Evolutionary conservation across 2,329 filamentous ascomycete species (phyloP), one percentile per base, ranked within the genome.

Genomic region (Chrysoporthe deuterocubensis): DNA sequence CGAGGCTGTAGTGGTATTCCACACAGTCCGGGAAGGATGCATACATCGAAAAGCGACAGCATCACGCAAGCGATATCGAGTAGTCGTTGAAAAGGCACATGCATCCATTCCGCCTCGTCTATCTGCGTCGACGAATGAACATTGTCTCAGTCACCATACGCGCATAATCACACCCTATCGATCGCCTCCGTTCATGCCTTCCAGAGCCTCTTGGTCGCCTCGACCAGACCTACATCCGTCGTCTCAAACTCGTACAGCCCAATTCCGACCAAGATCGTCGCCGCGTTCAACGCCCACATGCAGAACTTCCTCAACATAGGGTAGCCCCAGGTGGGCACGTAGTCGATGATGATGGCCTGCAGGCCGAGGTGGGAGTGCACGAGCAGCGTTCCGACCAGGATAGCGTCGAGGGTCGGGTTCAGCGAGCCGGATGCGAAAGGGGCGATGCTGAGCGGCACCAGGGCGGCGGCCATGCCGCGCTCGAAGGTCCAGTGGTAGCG

Each of bases 401-500:
- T 81, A 71, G 94, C 94, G 79, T 99, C 96, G 76, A 91, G 87
- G 71, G 91, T 85, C 63, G 96, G 96, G 87, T 97, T 97, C 73
- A 98, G 86, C 50, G 93, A 93, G 76, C 94, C 94, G 69, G 92
- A 90, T 70, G 94, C 94, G 81, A 99, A 99, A 71, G 96, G 96
- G 50, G 94, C 91, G 73, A 98, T 85, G 71, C 91, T 93, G 72
- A 99, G 85, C 62, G 96, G 96, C 70, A 99, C 84, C 70, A 99
- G 88, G 66, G 89, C 91, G 67, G 88, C 90, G 67, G 93, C 90
- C 74, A 98, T 83, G 67, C 93, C 79, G 77, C 93, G 94, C 86
- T 99, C 96, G 76, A 97, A 97, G 69, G 92, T 92, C 96, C 96
- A 99, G 87, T 99, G 96, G 85, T 98, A 99, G 81, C 92, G 96